Evolutionary conservation across 2,329 filamentous ascomycete species (phyloP).

Genomic region (Fusarium sp.): DNA sequence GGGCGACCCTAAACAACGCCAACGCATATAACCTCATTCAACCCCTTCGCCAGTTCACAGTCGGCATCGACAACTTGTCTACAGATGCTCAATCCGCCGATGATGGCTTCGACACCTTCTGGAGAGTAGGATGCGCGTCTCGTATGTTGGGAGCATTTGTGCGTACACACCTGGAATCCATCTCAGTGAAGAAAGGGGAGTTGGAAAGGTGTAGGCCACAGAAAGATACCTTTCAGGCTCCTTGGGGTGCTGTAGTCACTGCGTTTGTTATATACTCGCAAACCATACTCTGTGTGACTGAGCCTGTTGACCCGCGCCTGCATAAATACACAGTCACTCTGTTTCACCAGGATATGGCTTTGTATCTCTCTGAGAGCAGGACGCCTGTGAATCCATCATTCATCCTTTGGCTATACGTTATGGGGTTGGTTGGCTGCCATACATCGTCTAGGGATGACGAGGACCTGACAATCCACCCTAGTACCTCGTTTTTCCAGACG

Average conservation of each 20-base stretch:
- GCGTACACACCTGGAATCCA: neutral
- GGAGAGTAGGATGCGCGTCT: neutral
- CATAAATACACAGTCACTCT: neutral
- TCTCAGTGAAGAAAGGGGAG: neutral
- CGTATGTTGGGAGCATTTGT: constrained; percentile 7
- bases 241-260: neutral
- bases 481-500: neutral
- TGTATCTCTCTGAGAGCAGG: fast-evolving
- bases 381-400: neutral
- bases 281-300: neutral
- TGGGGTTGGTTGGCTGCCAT: neutral
- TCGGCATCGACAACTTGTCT: neutral
- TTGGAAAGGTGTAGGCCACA: fast-evolving
- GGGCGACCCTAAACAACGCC: neutral
- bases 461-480: neutral
- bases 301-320: neutral
- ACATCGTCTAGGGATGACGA: fast-evolving
- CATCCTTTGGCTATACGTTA: neutral
- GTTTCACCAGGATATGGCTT: constrained; percentile 1
- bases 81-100: neutral
- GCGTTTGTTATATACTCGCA: neutral
- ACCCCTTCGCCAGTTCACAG: neutral
- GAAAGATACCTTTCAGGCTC: neutral
- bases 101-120: constrained; percentile 3
- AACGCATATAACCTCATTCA: neutral